Evolutionary conservation across 75 land plant genomes (phyloP).

Genomic region (Isoetes taiwanensis): DNA sequence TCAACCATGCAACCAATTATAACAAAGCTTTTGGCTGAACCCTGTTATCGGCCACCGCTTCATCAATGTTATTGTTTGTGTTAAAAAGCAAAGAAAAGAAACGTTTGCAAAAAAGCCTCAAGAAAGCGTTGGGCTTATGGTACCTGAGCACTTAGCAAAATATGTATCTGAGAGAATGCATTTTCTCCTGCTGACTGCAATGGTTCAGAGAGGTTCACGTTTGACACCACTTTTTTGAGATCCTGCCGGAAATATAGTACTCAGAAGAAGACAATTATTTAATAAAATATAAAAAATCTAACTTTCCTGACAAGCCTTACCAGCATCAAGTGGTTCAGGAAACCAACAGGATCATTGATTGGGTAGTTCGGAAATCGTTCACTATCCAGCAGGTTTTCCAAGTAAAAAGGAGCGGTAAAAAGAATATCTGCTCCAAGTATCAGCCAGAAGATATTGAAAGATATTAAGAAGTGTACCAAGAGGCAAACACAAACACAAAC

Average conservation of each 20-base stretch:
- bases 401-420: constrained; percentile 34
- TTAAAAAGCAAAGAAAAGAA: too few relatives aligned
- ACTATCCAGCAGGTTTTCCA: constrained; percentile 32
- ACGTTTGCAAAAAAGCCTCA: too few relatives aligned
- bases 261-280: not conserved
- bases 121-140: too few relatives aligned
- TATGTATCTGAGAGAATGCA: too few relatives aligned
- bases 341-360: constrained; percentile 31
- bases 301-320: constrained; percentile 12
- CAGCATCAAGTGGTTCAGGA: constrained; percentile 25
- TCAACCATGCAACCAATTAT: too few relatives aligned
- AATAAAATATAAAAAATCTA: not conserved
- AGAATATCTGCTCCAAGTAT: constrained; percentile 38
- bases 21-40: too few relatives aligned
- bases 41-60: too few relatives aligned
- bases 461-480: not conserved
- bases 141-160: too few relatives aligned
- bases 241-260: constrained; percentile 13
- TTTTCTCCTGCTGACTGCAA: too few relatives aligned
- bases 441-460: too few relatives aligned
- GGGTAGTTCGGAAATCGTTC: constrained; percentile 40
- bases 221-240: constrained; percentile 14
- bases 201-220: constrained; percentile 8
- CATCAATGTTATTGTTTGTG: too few relatives aligned
- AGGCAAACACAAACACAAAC: not conserved